phyloP scores from a whole-genome alignment of 257 asterid species.

The Prunella vulgaris region DNA sequence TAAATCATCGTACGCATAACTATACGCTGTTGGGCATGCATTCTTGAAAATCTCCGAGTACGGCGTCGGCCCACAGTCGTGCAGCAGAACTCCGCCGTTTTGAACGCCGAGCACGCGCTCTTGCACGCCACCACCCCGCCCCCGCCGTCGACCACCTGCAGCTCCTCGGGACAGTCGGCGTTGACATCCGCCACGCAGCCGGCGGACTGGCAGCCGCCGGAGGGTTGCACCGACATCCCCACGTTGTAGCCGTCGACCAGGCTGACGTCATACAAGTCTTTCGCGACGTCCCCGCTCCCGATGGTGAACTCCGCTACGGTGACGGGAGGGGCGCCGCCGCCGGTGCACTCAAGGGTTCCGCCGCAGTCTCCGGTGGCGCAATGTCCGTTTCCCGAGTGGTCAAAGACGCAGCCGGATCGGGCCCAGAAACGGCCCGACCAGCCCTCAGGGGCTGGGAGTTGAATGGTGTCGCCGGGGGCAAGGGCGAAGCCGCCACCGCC shows the following conservation, averaged over 20 bases:
- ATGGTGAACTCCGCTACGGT: slow-evolving; percentile 62
- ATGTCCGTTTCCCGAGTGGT: slow-evolving; percentile 41
- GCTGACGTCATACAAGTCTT: slow-evolving; percentile 78
- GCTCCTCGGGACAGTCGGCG: slow-evolving; percentile 49
- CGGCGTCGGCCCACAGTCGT: slow-evolving; percentile 51
- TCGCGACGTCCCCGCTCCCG: slow-evolving; percentile 18
- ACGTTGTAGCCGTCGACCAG: slow-evolving; percentile 85
- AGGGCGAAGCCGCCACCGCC: slow-evolving; percentile 60
- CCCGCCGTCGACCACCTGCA: slow-evolving; percentile 35
- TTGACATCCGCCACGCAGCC: slow-evolving; percentile 57
- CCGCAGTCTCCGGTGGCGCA: slow-evolving; percentile 76
- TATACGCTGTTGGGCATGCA: slow-evolving; percentile 74
- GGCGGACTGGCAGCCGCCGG: slow-evolving; percentile 65
- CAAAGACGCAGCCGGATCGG: slow-evolving; percentile 58
- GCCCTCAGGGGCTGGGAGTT: slow-evolving; percentile 52
- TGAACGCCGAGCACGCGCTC: slow-evolving; percentile 71
- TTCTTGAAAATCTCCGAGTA: slow-evolving; percentile 55
- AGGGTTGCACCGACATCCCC: slow-evolving; percentile 46
- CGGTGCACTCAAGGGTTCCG: slow-evolving; percentile 38
- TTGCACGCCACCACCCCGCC: slow-evolving; percentile 71
- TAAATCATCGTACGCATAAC: slow-evolving; percentile 72
- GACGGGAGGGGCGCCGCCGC: slow-evolving; percentile 60
- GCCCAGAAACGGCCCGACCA: slow-evolving; percentile 94
- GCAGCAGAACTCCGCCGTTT: slow-evolving; percentile 60
- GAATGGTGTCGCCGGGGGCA: slow-evolving; percentile 48